Base-by-base conservation (phyloP, 257 asterid genomes). In the Linaria vulgaris region DNA sequence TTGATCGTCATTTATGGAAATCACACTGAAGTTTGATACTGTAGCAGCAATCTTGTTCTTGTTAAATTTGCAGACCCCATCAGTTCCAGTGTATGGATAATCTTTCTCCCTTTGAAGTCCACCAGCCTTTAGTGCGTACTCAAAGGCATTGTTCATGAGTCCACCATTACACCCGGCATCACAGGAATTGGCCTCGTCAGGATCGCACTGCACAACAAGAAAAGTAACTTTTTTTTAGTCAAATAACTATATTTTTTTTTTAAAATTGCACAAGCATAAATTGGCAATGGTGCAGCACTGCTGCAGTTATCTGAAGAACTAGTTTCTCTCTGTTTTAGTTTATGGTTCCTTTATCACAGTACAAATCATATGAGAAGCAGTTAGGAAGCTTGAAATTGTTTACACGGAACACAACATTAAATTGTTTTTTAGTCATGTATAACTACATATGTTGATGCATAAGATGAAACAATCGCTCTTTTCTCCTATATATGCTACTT, bases 111-210 rank as follows among this genome's bases (percentile, higher is more conserved):
- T 73, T 53, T 80, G 78, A 69, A 91, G 81, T 61, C 97, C 98
- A 15, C 98, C 98, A 19, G 61, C 67, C 63, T 88, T 88, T 19
- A 86, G 83, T 1, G 89, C 71, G 73, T 91, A 91, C 62, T 91
- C 96, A 6, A 84, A 88, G 65, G 98, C 96, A 56, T 68, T 86
- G 82, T 80, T 91, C 98, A 91, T 91, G 44, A 86, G 69, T 69
- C 98, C 98, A 3, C 98, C 98, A 20, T 69, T 31, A 59, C 96
- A 88, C 27, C 98, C 98, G 14, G 90, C 74, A 64, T 91, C 98
- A 71, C 98, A 91, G 0, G 90, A 61, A 46, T 41, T 58, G 15
- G 16, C 11, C 70, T 86, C 86, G 17, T 76, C 88, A 37, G 98
- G 85, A 56, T 91, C 95, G 30, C 96, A 91, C 98, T 88, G 82